These are phyloP conservation scores for Panaeolus cyanescens DNA, from an alignment of 768 basidiomycete species.

Conservation along the genomic window DNA sequence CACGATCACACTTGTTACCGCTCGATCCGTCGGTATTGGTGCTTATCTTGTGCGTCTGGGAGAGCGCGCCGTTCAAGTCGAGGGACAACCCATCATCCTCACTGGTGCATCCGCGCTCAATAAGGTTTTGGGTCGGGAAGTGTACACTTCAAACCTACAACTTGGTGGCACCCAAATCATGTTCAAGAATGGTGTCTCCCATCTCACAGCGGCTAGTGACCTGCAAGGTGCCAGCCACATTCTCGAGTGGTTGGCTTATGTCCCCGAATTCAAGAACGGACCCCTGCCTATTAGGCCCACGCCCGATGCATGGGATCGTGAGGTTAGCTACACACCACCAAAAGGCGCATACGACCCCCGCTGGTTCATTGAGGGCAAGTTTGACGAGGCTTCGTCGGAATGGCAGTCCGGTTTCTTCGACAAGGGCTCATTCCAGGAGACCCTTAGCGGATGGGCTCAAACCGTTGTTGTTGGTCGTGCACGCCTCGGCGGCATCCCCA, in stretches of 20 bases:
- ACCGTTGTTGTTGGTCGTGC: constrained; percentile 98
- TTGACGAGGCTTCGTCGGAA: constrained; percentile 74
- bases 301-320: constrained; percentile 87
- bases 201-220: constrained; percentile 93
- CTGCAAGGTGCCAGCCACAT: constrained; percentile 95
- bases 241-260: constrained; percentile 91
- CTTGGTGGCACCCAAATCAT: constrained; percentile 99
- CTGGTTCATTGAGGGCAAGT: constrained; percentile 97
- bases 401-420: constrained; percentile 96
- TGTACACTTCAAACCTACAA: constrained; percentile 97
- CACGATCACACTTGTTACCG: constrained; percentile 98
- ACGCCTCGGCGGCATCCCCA: constrained; percentile 94
- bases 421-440: constrained; percentile 97
- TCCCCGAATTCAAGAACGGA: constrained; percentile 81
- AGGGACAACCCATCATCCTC: constrained; percentile 98
- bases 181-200: constrained; percentile 99
- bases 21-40: constrained; percentile 98
- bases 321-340: constrained; percentile 86
- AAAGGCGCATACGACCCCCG: constrained; percentile 96
- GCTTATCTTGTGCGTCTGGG: constrained; percentile 98
- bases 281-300: constrained; percentile 77
- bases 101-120: constrained; percentile 97
- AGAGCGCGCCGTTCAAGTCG: constrained; percentile 97
- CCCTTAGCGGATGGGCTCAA: constrained; percentile 98
- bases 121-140: constrained; percentile 98